These are phyloP conservation scores for Biancaea sappan DNA, from an alignment of 306 rosid genomes.

Conservation along the genomic window DNA sequence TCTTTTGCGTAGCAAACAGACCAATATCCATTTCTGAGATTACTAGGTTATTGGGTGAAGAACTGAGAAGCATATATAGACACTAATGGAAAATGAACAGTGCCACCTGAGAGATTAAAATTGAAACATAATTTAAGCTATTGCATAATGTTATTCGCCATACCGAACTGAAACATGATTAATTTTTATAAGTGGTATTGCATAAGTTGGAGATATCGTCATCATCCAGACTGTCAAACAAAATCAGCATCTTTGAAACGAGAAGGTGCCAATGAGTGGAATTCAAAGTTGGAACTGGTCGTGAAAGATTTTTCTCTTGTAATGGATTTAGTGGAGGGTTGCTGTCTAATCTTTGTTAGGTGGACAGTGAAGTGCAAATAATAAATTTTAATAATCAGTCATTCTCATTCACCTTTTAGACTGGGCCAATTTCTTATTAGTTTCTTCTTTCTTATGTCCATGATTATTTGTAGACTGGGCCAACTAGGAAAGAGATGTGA, in stretches of 20 bases:
- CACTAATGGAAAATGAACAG: neutral
- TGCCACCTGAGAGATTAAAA: neutral
- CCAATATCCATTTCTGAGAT: neutral
- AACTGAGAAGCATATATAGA: neutral
- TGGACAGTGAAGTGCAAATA: constrained; percentile 39
- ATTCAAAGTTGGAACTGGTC: constrained; percentile 19
- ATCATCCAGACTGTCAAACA: constrained; percentile 12
- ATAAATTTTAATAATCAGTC: constrained; percentile 29
- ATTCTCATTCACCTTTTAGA: neutral
- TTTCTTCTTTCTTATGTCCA: too few species aligned
- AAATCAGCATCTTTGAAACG: constrained; percentile 14
- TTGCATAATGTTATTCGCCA: too few species aligned
- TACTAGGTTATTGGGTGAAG: neutral
- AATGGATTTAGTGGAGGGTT: constrained; percentile 46
- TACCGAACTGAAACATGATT: neutral
- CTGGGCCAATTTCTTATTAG: neutral
- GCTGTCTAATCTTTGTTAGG: constrained; percentile 50
- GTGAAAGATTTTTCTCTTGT: constrained; percentile 10
- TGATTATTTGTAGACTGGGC: too few species aligned
- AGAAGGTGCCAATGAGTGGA: constrained; percentile 29
- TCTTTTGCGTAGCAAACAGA: neutral
- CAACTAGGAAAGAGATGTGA: too few species aligned
- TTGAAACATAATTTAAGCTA: neutral
- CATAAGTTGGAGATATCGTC: constrained; percentile 5
- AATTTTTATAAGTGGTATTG: neutral